These are phyloP conservation scores for Coemansia sp. DNA, from an alignment of 192 early-diverging fungal genomes.

Conservation along the genomic window DNA sequence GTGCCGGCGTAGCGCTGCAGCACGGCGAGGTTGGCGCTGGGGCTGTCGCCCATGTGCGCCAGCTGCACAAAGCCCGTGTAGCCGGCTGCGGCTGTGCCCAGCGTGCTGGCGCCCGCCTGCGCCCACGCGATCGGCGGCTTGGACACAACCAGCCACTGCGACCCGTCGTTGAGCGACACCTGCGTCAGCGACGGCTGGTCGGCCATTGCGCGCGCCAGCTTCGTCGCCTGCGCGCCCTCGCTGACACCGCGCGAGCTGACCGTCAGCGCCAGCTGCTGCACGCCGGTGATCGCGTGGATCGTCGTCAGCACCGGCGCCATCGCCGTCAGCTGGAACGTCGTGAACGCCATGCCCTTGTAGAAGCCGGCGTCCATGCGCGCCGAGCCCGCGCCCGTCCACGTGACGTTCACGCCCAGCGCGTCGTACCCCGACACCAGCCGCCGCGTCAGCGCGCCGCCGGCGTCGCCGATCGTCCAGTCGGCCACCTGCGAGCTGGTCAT, in stretches of 20 bases:
- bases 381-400: constrained; percentile 21
- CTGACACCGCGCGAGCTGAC: constrained; percentile 22
- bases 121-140: constrained; percentile 45
- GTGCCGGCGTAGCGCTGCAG: constrained; percentile 52
- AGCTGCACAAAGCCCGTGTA: constrained; percentile 54
- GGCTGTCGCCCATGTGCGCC: constrained; percentile 49
- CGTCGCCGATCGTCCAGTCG: constrained; percentile 39
- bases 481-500: constrained; percentile 26
- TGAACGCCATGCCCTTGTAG: constrained; percentile 57
- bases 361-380: constrained; percentile 48
- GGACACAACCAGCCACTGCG: constrained; percentile 50
- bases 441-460: constrained; percentile 18
- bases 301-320: constrained; percentile 40
- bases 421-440: constrained; percentile 38
- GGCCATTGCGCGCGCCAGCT: constrained; percentile 16
- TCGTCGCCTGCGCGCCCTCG: constrained; percentile 3
- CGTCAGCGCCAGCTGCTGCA: constrained; percentile 23
- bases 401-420: constrained; percentile 48
- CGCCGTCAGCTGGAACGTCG: constrained; percentile 45
- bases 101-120: constrained; percentile 16
- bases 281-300: constrained; percentile 41
- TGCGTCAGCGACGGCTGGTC: constrained; percentile 39
- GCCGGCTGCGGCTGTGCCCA: not conserved
- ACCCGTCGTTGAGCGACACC: constrained; percentile 50
- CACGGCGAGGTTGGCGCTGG: constrained; percentile 32